Evolutionary conservation across 371 early-diverging fungal genomes (phyloP).

Genomic region (Umbelopsis sp.): DNA sequence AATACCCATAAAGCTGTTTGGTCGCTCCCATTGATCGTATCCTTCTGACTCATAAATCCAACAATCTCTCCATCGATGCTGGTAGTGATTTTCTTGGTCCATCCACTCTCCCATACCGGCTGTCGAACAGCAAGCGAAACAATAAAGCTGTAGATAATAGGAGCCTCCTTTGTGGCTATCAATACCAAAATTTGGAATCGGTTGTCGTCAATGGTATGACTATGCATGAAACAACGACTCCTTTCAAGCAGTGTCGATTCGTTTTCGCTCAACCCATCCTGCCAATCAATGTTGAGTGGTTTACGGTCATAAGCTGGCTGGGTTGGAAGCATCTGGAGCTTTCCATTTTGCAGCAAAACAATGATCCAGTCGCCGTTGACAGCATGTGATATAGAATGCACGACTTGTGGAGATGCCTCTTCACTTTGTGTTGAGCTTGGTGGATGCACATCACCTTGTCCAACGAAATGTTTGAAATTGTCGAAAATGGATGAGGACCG

Average conservation of each 20-base stretch:
- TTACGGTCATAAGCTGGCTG: conserved; percentile 2
- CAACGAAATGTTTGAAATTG: conserved; percentile 6
- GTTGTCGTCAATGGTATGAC: neutral
- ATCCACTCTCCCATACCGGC: neutral
- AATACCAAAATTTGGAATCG: conserved; percentile 3
- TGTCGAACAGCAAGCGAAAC: neutral
- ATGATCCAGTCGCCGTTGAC: conserved; percentile 3
- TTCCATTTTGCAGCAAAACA: neutral
- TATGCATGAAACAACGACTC: neutral
- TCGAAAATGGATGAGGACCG: neutral
- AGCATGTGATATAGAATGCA: neutral
- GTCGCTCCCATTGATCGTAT: neutral
- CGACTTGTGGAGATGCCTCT: neutral
- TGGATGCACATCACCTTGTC: neutral
- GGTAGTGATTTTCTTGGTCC: neutral
- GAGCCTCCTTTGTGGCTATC: neutral
- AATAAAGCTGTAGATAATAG: neutral
- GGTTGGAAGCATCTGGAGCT: neutral
- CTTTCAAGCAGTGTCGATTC: neutral
- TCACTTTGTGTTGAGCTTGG: neutral
- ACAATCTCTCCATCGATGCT: neutral
- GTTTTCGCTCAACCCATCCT: neutral
- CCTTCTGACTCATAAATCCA: conserved; percentile 2
- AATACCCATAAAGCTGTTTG: neutral
- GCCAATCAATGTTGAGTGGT: neutral